Percentiles rank a stretch among this genome's conserved stretches.
Conservation (phyloP, 352 stramenopile genomes). For the Globisporangium canariense region DNA sequence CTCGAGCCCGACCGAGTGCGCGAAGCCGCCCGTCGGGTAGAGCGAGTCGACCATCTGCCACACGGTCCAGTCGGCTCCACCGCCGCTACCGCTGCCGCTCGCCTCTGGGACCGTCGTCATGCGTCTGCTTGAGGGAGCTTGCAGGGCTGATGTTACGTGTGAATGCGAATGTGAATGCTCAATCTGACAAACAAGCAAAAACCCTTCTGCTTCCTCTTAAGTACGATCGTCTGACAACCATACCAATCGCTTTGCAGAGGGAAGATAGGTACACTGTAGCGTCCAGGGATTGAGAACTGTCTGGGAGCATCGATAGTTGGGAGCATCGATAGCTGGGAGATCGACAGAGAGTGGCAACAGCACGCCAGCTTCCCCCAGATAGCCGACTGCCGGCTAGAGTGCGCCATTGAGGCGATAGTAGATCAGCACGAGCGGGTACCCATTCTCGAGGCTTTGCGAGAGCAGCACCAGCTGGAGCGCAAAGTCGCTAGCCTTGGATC, state of each 20-base stretch:
- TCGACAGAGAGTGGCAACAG: too few relatives aligned
- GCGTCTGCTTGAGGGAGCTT: too few relatives aligned
- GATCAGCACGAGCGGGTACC: background rate
- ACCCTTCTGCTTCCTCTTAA: background rate
- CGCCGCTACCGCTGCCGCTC: background rate
- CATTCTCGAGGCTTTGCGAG: background rate
- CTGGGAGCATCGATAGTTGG: too few relatives aligned
- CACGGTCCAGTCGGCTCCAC: constrained; percentile 36
- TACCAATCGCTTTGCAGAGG: too few relatives aligned
- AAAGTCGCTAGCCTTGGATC: background rate
- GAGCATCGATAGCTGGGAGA: too few relatives aligned
- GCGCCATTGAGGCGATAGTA: background rate
- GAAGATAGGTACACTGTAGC: too few relatives aligned
- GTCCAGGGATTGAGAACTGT: too few relatives aligned
- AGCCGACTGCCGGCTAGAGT: too few relatives aligned
- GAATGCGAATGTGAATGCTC: background rate
- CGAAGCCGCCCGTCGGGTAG: constrained; percentile 80
- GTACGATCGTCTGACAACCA: too few relatives aligned
- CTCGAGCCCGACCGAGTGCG: constrained; percentile 77
- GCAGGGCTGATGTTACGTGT: too few relatives aligned
- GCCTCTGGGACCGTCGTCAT: background rate
- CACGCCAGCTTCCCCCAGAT: too few relatives aligned
- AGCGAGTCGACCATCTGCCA: constrained; percentile 87
- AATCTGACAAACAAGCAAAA: background rate
- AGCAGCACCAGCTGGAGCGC: constrained; percentile 1